Base-by-base conservation (phyloP, 1,139 yeast species). In the Maudiozyma humilis region DNA sequence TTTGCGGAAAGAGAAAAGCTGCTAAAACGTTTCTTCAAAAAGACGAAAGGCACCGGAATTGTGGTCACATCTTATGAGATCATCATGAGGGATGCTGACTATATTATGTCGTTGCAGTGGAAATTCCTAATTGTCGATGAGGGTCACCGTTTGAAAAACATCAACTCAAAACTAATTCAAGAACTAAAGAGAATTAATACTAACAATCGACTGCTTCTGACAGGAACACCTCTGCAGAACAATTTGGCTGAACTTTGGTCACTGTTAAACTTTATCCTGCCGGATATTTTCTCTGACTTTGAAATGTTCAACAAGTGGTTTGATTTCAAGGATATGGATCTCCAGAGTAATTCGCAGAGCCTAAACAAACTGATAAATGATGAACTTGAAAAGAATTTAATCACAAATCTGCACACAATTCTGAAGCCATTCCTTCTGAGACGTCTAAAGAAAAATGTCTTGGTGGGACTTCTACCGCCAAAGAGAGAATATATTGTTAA, bases 191-290 rank as follows among this genome's bases (percentile, higher is more conserved):
- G 72, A 51, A 70, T 86, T 29, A 69, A 75, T 30, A 79, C 81
- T 0, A 69, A 76, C 1, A 89, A 89, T 57, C 69, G 96, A 48
- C 66, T 89, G 41, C 66, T 89, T 33, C 68, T 89, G 14, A 89
- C 97, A 0, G 97, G 97, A 15, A 89, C 98, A 0, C 97, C 98
- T 0, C 67, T 89, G 40, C 98, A 89, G 60, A 89, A 89, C 60
- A 89, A 88, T 57, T 67, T 89, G 45, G 76, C 82, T 42, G 98
- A 89, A 62, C 67, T 89, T 35, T 89, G 97, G 97, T 82, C 95
- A 0, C 68, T 89, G 47, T 69, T 89, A 45, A 89, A 91, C 59
- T 89, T 89, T 56, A 81, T 89, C 36, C 67, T 91, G 43, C 97
- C 98, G 0, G 96, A 89, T 57, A 83, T 91, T 32, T 91, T 91